phyloP scores from a whole-genome alignment of 2,329 filamentous ascomycete species.

The Coleophoma crateriformis region DNA sequence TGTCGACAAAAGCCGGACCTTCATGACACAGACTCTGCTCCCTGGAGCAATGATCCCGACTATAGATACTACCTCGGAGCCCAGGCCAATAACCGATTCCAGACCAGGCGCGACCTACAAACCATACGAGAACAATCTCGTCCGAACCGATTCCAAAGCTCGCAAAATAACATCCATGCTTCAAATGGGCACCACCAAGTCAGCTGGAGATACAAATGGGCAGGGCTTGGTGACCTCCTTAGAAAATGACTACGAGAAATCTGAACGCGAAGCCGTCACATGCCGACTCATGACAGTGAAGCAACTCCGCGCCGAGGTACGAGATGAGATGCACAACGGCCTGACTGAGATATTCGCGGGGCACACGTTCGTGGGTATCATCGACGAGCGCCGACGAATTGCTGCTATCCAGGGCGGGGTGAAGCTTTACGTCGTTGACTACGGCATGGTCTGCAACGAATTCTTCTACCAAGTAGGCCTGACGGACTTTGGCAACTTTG shows the following conservation, averaged over 20 bases:
- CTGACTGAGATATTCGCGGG: conserved; percentile 82
- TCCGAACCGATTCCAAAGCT: conserved; percentile 81
- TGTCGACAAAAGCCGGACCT: conserved; percentile 90
- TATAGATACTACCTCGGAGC: conserved; percentile 22
- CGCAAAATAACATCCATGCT: conserved; percentile 98
- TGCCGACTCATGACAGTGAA: conserved; percentile 83
- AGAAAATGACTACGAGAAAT: conserved; percentile 63
- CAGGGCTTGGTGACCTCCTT: conserved; percentile 19
- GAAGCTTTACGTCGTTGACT: conserved; percentile 88
- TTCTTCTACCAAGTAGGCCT: conserved; percentile 95
- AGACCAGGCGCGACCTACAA: conserved; percentile 36
- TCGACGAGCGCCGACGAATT: conserved; percentile 80
- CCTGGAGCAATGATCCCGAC: conserved; percentile 48
- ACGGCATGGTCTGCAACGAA: conserved; percentile 78
- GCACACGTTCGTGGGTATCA: conserved; percentile 89
- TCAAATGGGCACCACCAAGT: conserved; percentile 42
- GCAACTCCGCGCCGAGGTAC: conserved; percentile 73
- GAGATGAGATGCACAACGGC: conserved; percentile 75
- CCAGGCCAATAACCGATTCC: conserved; percentile 3
- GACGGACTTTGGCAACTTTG: conserved; percentile 95
- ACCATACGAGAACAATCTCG: conserved; percentile 78
- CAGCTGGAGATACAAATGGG: conserved; percentile 24
- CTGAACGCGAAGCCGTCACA: conserved; percentile 61
- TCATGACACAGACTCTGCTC: conserved; percentile 87
- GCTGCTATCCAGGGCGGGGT: conserved; percentile 92